Base-by-base conservation (phyloP, 2,329 filamentous ascomycete species). In the Venturiaceae sp. region DNA sequence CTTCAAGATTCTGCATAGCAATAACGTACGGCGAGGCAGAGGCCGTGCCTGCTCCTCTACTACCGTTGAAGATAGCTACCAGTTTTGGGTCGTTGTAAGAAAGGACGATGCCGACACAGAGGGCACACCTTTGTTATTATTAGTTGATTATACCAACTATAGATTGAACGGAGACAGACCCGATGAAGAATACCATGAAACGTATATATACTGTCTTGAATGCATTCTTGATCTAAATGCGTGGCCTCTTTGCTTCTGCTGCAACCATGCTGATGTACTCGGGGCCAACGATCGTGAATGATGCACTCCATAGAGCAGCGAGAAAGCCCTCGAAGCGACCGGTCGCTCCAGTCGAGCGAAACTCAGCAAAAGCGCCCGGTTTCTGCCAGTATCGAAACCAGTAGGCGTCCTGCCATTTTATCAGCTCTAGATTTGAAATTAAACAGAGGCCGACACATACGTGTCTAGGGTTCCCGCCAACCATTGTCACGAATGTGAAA, bases 401-500 rank as follows among this genome's bases (percentile, higher is more conserved):
- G 53, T 69, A 68, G 11, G 64, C 63, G 56, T 71, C 67, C n/a
- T n/a, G n/a, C n/a, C n/a, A n/a, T n/a, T n/a, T n/a, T n/a, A n/a
- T n/a, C n/a, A n/a, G n/a, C n/a, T n/a, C n/a, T n/a, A n/a, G n/a
- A n/a, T n/a, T n/a, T n/a, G n/a, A n/a, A n/a, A n/a, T n/a, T n/a
- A n/a, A n/a, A n/a, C n/a, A n/a, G n/a, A n/a, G n/a, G n/a, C n/a
- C n/a, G n/a, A n/a, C n/a, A n/a, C n/a, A n/a, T n/a, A n/a, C n/a
- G 52, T 74, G 68, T 57, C 70, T 58, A 2, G 75, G 75, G 62
- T 77, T 77, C 33, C 71, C 75, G 41, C 75, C 75, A 32, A 72
- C 60, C 68, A 71, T 77, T 62, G 73, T 74, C 58, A 77, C 63
- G 58, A 77, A 73, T 14, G 75, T 76, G 65, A 71, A 71, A 53